A percentile compares a stretch with the other conserved stretches of the same genome.
Conservation (phyloP, 352 stramenopile species). For the Phytopythium chamaehyphon region DNA sequence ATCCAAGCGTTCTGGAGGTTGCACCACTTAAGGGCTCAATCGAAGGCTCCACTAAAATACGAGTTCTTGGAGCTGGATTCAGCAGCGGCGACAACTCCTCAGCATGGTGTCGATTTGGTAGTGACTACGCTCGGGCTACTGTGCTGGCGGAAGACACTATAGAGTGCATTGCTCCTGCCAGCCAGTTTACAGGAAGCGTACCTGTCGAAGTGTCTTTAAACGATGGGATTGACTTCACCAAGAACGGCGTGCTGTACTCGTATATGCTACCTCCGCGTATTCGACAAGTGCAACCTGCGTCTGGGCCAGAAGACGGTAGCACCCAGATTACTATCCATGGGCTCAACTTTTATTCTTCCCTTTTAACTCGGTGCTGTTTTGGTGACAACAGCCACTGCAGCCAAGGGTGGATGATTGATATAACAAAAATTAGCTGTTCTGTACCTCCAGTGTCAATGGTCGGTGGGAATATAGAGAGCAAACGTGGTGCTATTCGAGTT, state of each 20-base stretch:
- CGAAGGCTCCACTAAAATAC: slow-evolving; percentile 54
- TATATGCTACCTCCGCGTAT: slow-evolving; percentile 55
- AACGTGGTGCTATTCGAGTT: slow-evolving; percentile 10
- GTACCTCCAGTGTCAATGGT: slow-evolving; percentile 12
- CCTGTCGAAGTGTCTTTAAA: slow-evolving; percentile 81
- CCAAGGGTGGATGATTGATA: slow-evolving; percentile 28
- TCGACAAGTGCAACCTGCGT: slow-evolving; percentile 34
- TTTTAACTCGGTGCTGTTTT: slow-evolving; percentile 61
- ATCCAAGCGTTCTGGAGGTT: slow-evolving; percentile 36
- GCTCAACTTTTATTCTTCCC: slow-evolving; percentile 53
- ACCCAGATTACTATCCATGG: slow-evolving; percentile 55
- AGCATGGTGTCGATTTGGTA: slow-evolving; percentile 54
- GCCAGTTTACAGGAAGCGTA: slow-evolving; percentile 26
- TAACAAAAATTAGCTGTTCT: slow-evolving; percentile 27
- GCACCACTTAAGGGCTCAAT: slow-evolving; percentile 43
- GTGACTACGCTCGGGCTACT: slow-evolving; percentile 24
- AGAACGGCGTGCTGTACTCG: slow-evolving; percentile 52
- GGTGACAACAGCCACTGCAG: slow-evolving; percentile 33
- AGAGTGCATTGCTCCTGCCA: slow-evolving; percentile 36
- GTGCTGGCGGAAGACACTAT: slow-evolving; percentile 34
- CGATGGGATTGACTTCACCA: slow-evolving; percentile 85
- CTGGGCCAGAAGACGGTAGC: slow-evolving; percentile 40
- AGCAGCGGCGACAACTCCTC: slow-evolving; percentile 4
- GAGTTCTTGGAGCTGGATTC: slow-evolving; percentile 38
- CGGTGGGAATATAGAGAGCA: no score